These are phyloP conservation scores for Metarhizium rileyi DNA, from an alignment of 2,329 filamentous ascomycete genomes.

Conservation along the genomic window DNA sequence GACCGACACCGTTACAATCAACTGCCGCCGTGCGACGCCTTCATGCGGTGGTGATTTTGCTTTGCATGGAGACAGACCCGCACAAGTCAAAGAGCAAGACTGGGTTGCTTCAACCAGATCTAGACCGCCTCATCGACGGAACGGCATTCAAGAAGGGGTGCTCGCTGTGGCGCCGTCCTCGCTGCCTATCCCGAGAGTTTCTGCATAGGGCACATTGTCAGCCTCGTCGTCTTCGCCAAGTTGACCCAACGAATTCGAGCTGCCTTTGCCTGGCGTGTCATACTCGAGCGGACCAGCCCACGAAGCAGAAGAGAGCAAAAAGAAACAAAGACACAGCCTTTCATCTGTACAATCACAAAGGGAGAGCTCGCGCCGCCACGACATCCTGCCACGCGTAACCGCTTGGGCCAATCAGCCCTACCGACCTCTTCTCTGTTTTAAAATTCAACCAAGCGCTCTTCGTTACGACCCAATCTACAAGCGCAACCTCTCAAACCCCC, in stretches of 20 bases:
- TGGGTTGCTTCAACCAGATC: background rate
- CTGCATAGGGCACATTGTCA: background rate
- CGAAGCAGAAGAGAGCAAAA: background rate
- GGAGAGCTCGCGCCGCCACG: no score
- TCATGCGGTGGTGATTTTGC: background rate
- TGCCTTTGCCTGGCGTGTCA: background rate
- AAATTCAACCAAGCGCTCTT: background rate
- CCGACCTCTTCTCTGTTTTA: background rate
- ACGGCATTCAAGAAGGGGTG: constrained; percentile 3
- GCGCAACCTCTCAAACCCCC: constrained; percentile 2
- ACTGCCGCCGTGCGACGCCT: background rate
- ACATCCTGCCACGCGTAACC: background rate
- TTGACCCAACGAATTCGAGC: background rate
- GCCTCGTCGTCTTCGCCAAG: background rate
- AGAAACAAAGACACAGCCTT: no score
- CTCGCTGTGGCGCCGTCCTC: constrained; percentile 2
- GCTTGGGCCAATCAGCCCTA: background rate
- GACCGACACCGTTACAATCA: no score
- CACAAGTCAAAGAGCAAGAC: background rate
- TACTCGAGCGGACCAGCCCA: background rate
- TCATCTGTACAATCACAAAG: no score
- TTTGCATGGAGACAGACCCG: background rate
- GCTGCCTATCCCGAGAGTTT: constrained; percentile 1
- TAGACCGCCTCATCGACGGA: constrained; percentile 5
- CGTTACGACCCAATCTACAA: background rate